Conservation (phyloP, 1,139 yeast species). For the Sugiyamaella pinicola region DNA sequence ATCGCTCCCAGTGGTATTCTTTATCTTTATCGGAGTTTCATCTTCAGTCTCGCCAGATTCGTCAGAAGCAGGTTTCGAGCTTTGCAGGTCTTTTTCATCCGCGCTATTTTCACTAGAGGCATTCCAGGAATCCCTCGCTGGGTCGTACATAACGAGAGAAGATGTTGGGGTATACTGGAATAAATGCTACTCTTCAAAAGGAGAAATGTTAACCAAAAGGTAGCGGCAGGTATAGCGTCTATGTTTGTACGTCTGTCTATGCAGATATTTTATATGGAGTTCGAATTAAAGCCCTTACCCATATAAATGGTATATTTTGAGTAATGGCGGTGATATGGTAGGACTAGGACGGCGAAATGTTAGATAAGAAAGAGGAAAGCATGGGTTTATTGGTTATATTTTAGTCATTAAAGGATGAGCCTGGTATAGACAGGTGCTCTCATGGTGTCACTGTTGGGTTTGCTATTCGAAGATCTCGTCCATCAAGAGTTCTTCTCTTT, state of each 20-base stretch:
- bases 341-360: no score
- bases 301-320: not conserved
- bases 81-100: constrained; percentile 18
- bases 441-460: no score
- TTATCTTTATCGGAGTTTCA: constrained; percentile 7
- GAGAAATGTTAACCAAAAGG: no score
- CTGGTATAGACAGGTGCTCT: no score
- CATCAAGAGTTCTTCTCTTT: constrained; percentile 7
- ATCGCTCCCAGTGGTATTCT: not conserved
- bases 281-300: not conserved
- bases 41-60: constrained; percentile 18
- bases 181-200: no score
- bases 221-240: no score
- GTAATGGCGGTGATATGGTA: no score
- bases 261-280: no score
- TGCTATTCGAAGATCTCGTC: no score
- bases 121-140: constrained; percentile 41
- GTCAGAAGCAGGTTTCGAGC: not conserved
- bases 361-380: not conserved
- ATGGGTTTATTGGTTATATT: not conserved
- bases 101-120: constrained; percentile 24
- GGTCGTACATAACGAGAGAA: constrained; percentile 45
- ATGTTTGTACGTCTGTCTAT: no score
- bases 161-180: no score
- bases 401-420: not conserved